phyloP scores from a whole-genome alignment of 345 rosid species.

The Pseudoturritis turrita region DNA sequence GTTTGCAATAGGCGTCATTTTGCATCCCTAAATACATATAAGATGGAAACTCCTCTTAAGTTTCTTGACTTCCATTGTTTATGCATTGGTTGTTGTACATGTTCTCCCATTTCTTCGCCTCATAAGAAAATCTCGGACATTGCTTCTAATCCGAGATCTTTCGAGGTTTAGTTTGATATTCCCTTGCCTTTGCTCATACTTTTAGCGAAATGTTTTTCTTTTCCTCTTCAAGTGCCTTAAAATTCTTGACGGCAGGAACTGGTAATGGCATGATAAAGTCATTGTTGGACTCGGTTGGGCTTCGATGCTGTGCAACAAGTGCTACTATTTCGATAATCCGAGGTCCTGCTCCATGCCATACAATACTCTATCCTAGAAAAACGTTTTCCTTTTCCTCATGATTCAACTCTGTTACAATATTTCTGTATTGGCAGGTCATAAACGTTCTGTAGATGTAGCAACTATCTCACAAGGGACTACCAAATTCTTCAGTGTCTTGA shows the following conservation, averaged over 20 bases:
- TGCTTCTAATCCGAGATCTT: too few species aligned
- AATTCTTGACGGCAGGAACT: constrained; percentile 53
- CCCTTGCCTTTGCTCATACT: too few species aligned
- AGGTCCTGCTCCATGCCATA: constrained; percentile 40
- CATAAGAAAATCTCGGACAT: too few species aligned
- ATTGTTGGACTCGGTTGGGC: constrained; percentile 68
- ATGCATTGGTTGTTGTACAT: too few species aligned
- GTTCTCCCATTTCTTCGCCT: too few species aligned
- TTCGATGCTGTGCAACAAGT: constrained; percentile 55
- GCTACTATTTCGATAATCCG: constrained; percentile 74
- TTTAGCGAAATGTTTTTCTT: neutral
- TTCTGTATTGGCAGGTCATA: constrained; percentile 60
- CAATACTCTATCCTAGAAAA: neutral
- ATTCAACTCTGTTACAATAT: neutral
- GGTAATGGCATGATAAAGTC: constrained; percentile 96
- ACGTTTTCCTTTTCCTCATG: neutral
- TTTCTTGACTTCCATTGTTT: neutral
- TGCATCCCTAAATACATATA: neutral
- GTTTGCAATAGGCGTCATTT: neutral
- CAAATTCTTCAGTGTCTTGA: constrained; percentile 73
- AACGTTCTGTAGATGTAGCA: constrained; percentile 71
- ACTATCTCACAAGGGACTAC: constrained; percentile 68
- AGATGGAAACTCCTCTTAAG: neutral
- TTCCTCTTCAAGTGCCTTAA: neutral
- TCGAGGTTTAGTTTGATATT: too few species aligned